Conservation (phyloP, 1,139 yeast species). For the Scheffersomyces titani region DNA sequence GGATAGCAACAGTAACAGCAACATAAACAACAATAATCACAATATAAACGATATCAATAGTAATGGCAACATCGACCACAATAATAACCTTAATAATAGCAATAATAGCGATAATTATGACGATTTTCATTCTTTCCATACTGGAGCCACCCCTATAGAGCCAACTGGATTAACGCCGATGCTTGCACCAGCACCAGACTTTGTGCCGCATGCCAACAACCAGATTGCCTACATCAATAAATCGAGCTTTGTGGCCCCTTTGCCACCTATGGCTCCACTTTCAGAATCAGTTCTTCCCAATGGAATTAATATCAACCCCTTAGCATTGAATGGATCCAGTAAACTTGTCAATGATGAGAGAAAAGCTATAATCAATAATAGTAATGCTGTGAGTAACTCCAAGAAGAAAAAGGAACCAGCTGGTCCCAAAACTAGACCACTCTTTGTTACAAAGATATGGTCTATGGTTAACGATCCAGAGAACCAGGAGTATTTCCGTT, state of each 20-base stretch:
- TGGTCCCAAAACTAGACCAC: constrained; percentile 60
- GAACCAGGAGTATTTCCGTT: constrained; percentile 70
- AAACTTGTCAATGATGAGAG: not conserved
- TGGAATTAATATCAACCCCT: constrained; percentile 16
- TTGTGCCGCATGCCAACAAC: constrained; percentile 11
- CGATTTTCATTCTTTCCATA: constrained; percentile 11
- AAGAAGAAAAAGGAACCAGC: constrained; percentile 35
- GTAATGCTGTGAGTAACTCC: constrained; percentile 3
- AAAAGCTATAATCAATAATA: constrained; percentile 1
- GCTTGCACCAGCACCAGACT: constrained; percentile 5
- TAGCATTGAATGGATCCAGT: constrained; percentile 6
- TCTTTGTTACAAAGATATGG: constrained; percentile 92
- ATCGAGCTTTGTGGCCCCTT: constrained; percentile 16
- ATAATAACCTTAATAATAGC: not conserved
- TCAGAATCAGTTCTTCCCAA: constrained; percentile 37
- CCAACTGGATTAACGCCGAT: constrained; percentile 13
- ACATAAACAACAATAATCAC: constrained; percentile 2
- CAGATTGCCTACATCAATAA: constrained; percentile 13
- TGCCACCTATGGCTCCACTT: constrained; percentile 38
- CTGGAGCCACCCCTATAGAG: constrained; percentile 5
- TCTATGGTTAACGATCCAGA: constrained; percentile 84
- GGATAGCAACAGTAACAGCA: constrained; percentile 7
- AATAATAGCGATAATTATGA: constrained; percentile 6
- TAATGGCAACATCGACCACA: constrained; percentile 1
- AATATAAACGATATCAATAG: constrained; percentile 1